Evolutionary conservation across 805 yeast genomes (phyloP).

Genomic region (Yamadazyma olivae): DNA sequence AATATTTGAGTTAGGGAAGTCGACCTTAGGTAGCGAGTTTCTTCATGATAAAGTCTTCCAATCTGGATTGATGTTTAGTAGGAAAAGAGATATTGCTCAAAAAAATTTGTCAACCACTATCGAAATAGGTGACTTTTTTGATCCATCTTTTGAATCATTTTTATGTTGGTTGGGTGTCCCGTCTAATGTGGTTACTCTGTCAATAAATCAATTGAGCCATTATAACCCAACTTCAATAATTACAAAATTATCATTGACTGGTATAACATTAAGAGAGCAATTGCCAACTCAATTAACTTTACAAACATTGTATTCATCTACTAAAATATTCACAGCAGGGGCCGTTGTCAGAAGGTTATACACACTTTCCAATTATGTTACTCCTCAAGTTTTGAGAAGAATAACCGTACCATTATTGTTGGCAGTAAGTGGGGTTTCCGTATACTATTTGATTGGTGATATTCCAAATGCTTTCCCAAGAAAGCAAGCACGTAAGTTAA

Average conservation of each 20-base stretch:
- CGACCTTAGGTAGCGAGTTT: conserved; percentile 60
- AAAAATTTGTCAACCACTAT: conserved; percentile 59
- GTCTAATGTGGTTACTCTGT: conserved; percentile 21
- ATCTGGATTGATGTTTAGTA: conserved; percentile 78
- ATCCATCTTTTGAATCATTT: conserved; percentile 66
- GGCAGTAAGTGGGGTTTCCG: conserved; percentile 49
- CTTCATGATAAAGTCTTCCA: conserved; percentile 61
- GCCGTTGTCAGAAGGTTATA: conserved; percentile 38
- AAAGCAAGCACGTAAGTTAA: conserved; percentile 72
- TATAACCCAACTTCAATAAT: conserved; percentile 32
- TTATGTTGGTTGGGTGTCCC: conserved; percentile 44
- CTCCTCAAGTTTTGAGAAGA: conserved; percentile 37
- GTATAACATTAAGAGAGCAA: conserved; percentile 27
- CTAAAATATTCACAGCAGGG: conserved; percentile 40
- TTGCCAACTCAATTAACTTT: conserved; percentile 37
- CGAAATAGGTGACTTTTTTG: conserved; percentile 72
- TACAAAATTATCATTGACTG: conserved; percentile 26
- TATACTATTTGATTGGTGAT: conserved; percentile 68
- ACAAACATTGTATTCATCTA: conserved; percentile 38
- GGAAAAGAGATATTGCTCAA: conserved; percentile 59
- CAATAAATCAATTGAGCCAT: conserved; percentile 26
- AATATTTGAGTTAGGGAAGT: conserved; percentile 61
- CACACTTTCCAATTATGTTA: conserved; percentile 33
- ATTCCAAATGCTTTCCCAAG: conserved; percentile 88
- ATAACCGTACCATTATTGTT: conserved; percentile 54